Percentiles rank a stretch among this genome's conserved stretches.
Evolutionary conservation across 2,329 filamentous ascomycete species (phyloP).

Genomic region (Monilinia aucupariae): DNA sequence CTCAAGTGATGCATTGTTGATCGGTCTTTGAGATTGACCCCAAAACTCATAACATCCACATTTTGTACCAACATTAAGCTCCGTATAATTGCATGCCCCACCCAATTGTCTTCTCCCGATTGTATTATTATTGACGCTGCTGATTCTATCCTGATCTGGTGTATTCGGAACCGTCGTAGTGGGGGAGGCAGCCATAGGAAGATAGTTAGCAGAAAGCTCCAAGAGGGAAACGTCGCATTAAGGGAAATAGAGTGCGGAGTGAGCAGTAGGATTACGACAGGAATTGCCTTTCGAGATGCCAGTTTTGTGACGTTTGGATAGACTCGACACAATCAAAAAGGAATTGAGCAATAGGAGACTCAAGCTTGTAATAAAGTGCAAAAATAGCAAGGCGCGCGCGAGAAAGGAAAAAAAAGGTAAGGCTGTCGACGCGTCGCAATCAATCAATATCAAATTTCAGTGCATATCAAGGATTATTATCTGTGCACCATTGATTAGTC

Average conservation of each 20-base stretch:
- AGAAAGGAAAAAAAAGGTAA: conserved; percentile 18
- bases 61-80: conserved; percentile 40
- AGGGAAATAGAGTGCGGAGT: conserved; percentile 8
- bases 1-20: conserved; percentile 2
- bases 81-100: conserved; percentile 48
- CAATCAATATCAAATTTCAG: conserved; percentile 7
- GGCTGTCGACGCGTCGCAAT: conserved; percentile 27
- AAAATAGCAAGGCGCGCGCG: conserved; percentile 19
- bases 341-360: neutral
- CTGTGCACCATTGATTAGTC: neutral
- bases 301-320: neutral
- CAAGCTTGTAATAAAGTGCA: neutral
- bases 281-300: conserved; percentile 2
- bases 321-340: conserved; percentile 2
- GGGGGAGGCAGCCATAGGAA: conserved; percentile 31
- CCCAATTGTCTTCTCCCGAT: conserved; percentile 36
- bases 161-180: conserved; percentile 28
- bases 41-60: conserved; percentile 52
- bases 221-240: conserved; percentile 26
- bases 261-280: neutral
- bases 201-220: conserved; percentile 18
- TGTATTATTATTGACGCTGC: conserved; percentile 20
- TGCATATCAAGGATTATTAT: conserved; percentile 4
- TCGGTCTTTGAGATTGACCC: conserved; percentile 35
- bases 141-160: conserved; percentile 30